Base-by-base conservation (phyloP, 2,329 filamentous ascomycete species). In the Reticulascus tulasneorum region DNA sequence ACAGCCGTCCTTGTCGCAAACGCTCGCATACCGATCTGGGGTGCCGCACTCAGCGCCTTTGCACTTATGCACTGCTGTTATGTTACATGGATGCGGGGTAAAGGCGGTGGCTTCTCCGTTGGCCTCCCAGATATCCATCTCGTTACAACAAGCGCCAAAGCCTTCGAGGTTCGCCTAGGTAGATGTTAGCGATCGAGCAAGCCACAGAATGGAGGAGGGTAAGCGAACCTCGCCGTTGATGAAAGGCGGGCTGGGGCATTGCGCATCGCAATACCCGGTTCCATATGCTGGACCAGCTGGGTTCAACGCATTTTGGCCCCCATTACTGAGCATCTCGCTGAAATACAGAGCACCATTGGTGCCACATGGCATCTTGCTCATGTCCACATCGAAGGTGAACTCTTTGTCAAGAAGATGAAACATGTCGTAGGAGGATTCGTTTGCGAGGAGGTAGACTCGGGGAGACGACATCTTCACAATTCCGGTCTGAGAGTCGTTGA, bases 111-210 rank as follows among this genome's bases (percentile, higher is more conserved):
- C 71, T 43, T 75, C 65, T 33, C 64, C 67, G 63, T 82, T 82
- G 39, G 76, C 75, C 55, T 82, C 78, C 75, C 76, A 79, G 53
- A 81, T 69, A 40, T 84, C 80, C 72, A 85, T 79, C 59, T 84
- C 81, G 28, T 72, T 62, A 58, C 80, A 84, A 70, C 80, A 84
- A 24, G 78, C 67, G 42, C 81, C 80, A 32, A 70, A 62, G 27
- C 59, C 66, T 7, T 74, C 68, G n/a, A 68, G 62, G 51, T 81
- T 82, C 31, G 64, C 75, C 64, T 72, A 19, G 16, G 39, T 5
- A 33, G 9, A 19, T 42, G 13, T 45, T 45, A 46, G 44, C 52
- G 41, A 9, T 52, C 51, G 7, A 17, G 9, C 13, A 28, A 15
- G 6, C 9, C 25, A 7, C 44, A 37, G 64, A 52, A 52, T 65